Percentiles rank a stretch among this genome's conserved stretches.
Evolutionary conservation across 441 rosid species (phyloP).

Genomic region (Codiaeum variegatum): DNA sequence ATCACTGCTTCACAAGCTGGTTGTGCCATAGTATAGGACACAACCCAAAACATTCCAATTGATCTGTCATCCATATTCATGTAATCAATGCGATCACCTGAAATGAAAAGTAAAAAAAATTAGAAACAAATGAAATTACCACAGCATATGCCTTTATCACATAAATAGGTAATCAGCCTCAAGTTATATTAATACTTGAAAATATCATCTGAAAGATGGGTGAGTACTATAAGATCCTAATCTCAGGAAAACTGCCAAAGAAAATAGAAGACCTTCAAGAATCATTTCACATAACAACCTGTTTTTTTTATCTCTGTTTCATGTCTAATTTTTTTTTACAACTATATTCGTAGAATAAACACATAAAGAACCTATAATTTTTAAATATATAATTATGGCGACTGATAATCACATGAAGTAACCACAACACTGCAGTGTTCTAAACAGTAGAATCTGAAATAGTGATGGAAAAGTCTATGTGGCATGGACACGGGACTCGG

Average conservation of each 20-base stretch:
- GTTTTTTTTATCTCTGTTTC: not conserved
- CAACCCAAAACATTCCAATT: constrained; percentile 99
- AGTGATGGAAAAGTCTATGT: no score
- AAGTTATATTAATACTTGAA: not conserved
- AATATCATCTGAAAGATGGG: constrained; percentile 5
- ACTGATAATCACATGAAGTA: not conserved
- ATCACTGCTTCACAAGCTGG: constrained; percentile 85
- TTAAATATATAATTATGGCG: not conserved
- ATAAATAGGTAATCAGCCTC: not conserved
- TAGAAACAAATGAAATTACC: constrained; percentile 1
- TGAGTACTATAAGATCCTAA: not conserved
- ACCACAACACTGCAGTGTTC: not conserved
- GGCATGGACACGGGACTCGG: no score
- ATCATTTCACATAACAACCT: not conserved
- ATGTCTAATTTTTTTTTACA: not conserved
- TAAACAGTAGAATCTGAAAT: no score
- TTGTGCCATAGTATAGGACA: constrained; percentile 94
- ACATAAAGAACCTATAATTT: not conserved
- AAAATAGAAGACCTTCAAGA: not conserved
- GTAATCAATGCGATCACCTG: constrained; percentile 93
- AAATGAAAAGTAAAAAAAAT: constrained; percentile 19
- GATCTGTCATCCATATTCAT: constrained; percentile 97
- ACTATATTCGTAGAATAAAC: not conserved
- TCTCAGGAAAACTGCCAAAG: constrained; percentile 6
- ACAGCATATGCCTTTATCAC: not conserved